These are phyloP conservation scores for Amorphotheca resinae DNA, from an alignment of 495 filamentous ascomycete species.

Conservation along the genomic window DNA sequence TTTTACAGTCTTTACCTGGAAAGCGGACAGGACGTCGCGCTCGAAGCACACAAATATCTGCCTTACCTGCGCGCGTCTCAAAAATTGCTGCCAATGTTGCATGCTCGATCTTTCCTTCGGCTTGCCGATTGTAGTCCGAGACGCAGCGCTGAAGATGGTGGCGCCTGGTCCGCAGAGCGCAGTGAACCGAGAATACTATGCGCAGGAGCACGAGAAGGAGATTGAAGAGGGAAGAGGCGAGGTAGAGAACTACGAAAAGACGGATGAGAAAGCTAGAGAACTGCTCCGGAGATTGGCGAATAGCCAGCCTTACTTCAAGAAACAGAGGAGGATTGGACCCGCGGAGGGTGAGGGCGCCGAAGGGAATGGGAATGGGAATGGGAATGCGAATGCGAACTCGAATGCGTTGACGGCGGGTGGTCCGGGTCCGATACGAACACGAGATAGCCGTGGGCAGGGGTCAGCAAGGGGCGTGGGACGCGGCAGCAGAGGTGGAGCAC, in stretches of 20 bases:
- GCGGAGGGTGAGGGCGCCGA: constrained; percentile 37
- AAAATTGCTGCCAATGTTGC: constrained; percentile 98
- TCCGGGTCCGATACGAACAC: constrained; percentile 58
- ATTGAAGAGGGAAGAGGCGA: constrained; percentile 78
- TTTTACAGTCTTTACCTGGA: constrained; percentile 93
- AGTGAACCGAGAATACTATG: constrained; percentile 94
- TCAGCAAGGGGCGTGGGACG: constrained; percentile 34
- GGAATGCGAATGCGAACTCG: constrained; percentile 26
- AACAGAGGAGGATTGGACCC: constrained; percentile 54
- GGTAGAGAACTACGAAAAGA: constrained; percentile 82
- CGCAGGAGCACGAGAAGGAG: constrained; percentile 90
- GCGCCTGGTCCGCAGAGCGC: constrained; percentile 81
- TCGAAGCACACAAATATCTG: constrained; percentile 85
- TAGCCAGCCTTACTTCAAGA: constrained; percentile 89
- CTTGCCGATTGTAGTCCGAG: constrained; percentile 80
- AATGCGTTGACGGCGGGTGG: constrained; percentile 37
- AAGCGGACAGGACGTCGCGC: constrained; percentile 71
- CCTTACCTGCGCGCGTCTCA: constrained; percentile 85
- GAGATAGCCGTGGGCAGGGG: constrained; percentile 41
- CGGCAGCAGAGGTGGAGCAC: constrained; percentile 30
- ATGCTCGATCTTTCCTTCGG: constrained; percentile 97
- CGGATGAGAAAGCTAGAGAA: constrained; percentile 89
- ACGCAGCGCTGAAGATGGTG: constrained; percentile 96
- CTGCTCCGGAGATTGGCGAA: constrained; percentile 72
- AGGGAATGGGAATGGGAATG: constrained; percentile 19